Conservation (phyloP, 1,284 basidiomycete species). For the Tranzscheliella williamsii region DNA sequence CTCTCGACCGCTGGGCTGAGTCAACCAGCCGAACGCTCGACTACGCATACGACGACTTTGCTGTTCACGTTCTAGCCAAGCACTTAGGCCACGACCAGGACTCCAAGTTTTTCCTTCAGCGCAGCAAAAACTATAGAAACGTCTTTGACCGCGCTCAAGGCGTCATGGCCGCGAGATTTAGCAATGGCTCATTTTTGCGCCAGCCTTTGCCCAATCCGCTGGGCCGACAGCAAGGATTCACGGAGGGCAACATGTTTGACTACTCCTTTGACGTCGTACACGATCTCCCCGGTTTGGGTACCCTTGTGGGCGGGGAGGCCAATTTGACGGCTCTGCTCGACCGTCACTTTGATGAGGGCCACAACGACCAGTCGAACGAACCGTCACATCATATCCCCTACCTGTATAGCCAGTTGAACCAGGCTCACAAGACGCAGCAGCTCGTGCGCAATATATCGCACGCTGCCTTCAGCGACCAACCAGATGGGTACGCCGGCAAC, state of each 20-base stretch:
- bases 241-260: slow-evolving; percentile 72
- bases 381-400: slow-evolving; percentile 81
- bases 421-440: slow-evolving; percentile 72
- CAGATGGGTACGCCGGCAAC: slow-evolving; percentile 74
- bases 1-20: slow-evolving; percentile 67
- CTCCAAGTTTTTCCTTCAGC: slow-evolving; percentile 66
- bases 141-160: slow-evolving; percentile 75
- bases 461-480: slow-evolving; percentile 71
- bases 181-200: slow-evolving; percentile 64
- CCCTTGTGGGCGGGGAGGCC: slow-evolving; percentile 69
- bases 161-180: slow-evolving; percentile 78
- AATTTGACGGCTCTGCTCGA: slow-evolving; percentile 73
- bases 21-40: slow-evolving; percentile 58
- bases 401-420: slow-evolving; percentile 73
- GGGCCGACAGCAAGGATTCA: slow-evolving; percentile 76
- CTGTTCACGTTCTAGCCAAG: slow-evolving; percentile 70
- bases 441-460: slow-evolving; percentile 71
- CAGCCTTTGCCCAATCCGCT: slow-evolving; percentile 62
- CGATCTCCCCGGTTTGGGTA: slow-evolving; percentile 70
- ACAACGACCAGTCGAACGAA: slow-evolving; percentile 83
- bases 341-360: slow-evolving; percentile 75
- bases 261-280: slow-evolving; percentile 52
- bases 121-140: slow-evolving; percentile 67
- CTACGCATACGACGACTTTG: slow-evolving; percentile 80
- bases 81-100: slow-evolving; percentile 66